Conservation (phyloP, 2,329 filamentous ascomycete genomes). For the Orbilia javanica region DNA sequence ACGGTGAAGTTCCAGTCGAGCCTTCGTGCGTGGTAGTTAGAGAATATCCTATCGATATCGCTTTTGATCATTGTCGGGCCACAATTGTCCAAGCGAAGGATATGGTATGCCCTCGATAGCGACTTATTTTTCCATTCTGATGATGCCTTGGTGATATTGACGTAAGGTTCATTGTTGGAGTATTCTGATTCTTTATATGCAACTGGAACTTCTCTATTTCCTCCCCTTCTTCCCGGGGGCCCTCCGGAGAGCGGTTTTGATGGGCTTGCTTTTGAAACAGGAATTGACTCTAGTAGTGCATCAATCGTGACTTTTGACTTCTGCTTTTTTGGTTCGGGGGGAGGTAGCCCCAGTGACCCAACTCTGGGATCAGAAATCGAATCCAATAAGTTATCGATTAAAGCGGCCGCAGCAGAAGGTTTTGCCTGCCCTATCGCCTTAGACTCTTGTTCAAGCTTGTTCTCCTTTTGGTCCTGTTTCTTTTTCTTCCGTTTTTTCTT, state of each 20-base stretch:
- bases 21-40: conserved; percentile 38
- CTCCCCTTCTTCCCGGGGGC: background rate
- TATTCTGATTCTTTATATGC: background rate
- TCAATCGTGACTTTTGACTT: conserved; percentile 45
- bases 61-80: conserved; percentile 48
- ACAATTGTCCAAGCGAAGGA: conserved; percentile 39
- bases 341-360: background rate
- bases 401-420: background rate
- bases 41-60: conserved; percentile 48
- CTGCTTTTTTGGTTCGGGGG: background rate
- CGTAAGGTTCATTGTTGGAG: background rate
- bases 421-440: background rate
- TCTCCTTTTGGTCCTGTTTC: background rate
- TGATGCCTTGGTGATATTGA: conserved; percentile 24
- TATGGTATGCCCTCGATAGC: conserved; percentile 7
- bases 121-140: conserved; percentile 14
- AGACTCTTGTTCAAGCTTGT: background rate
- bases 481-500: conserved; percentile 1
- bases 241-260: background rate
- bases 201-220: background rate
- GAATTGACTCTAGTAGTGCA: conserved; percentile 42
- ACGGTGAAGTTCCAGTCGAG: conserved; percentile 27
- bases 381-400: conserved; percentile 6
- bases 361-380: conserved; percentile 14
- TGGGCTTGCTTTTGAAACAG: background rate